Evolutionary conservation across 225 moss, liverwort and hornwort species (phyloP).

Genomic region (Pseudisothecium myosuroides): DNA sequence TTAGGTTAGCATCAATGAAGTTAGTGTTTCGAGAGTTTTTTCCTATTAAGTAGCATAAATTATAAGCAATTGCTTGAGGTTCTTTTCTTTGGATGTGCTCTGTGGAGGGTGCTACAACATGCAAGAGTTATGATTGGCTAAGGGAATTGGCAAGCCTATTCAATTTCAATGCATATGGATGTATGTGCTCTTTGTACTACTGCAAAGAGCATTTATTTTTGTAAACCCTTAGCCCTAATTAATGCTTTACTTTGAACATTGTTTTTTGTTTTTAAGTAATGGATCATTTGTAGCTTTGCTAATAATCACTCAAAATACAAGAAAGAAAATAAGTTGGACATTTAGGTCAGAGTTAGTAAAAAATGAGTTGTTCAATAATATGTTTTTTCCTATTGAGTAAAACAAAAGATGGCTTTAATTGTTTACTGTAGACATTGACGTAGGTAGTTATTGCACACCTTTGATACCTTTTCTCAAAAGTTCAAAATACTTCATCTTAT

Average conservation of each 20-base stretch:
- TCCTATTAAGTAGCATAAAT: too few relatives aligned
- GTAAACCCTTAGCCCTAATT: fast-evolving
- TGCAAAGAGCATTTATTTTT: fast-evolving
- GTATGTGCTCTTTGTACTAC: fast-evolving
- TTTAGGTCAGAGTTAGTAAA: not conserved
- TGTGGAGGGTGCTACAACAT: too few relatives aligned
- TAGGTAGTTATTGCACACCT: not conserved
- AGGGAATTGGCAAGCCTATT: not conserved
- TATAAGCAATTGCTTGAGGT: fast-evolving
- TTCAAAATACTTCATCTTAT: too few relatives aligned
- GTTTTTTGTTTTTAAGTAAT: not conserved
- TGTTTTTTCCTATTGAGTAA: not conserved
- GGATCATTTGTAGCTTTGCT: too few relatives aligned
- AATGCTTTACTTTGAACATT: not conserved
- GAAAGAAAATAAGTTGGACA: not conserved
- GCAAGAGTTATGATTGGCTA: not conserved
- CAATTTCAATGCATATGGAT: not conserved
- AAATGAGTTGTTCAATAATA: not conserved
- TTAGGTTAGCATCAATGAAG: too few relatives aligned
- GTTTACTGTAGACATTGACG: not conserved
- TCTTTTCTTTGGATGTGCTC: not conserved
- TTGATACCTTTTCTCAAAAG: not conserved
- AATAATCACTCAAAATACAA: not conserved
- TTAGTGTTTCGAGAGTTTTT: too few relatives aligned
- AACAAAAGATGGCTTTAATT: not conserved